These are phyloP conservation scores for Boletellus deceptivus DNA, from an alignment of 1,284 basidiomycete species.

Conservation along the genomic window DNA sequence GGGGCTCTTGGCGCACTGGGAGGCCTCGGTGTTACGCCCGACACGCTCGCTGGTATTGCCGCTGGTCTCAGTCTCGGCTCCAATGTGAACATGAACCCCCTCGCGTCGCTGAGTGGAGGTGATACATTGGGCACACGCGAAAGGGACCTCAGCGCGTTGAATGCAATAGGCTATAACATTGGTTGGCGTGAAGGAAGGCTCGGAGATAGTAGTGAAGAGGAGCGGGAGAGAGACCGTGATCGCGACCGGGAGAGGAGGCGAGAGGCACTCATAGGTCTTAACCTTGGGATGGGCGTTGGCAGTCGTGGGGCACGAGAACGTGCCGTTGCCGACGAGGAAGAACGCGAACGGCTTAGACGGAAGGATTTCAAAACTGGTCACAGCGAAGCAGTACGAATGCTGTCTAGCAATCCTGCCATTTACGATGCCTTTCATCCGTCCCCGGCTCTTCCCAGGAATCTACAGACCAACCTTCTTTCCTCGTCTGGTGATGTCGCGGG, in stretches of 20 bases:
- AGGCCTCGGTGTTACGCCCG: slow-evolving; percentile 35
- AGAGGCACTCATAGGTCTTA: slow-evolving; percentile 42
- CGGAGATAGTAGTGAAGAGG: slow-evolving; percentile 36
- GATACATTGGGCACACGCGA: slow-evolving; percentile 45
- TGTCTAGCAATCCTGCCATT: slow-evolving; percentile 47
- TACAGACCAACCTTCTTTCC: slow-evolving; percentile 23
- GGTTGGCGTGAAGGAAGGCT: slow-evolving; percentile 36
- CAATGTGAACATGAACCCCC: slow-evolving; percentile 25
- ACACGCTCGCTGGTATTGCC: slow-evolving; percentile 30
- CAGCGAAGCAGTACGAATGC: slow-evolving; percentile 36
- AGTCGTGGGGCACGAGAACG: slow-evolving; percentile 57
- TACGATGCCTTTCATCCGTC: slow-evolving; percentile 78
- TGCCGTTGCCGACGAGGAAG: slow-evolving; percentile 61
- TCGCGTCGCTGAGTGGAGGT: slow-evolving; percentile 22
- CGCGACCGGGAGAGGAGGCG: slow-evolving; percentile 41
- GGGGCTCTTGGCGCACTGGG: slow-evolving; percentile 24
- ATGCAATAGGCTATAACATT: slow-evolving; percentile 47
- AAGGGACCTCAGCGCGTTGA: slow-evolving; percentile 45
- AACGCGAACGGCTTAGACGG: slow-evolving; percentile 53
- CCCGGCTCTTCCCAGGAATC: slow-evolving; percentile 35
- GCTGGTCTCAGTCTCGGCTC: slow-evolving; percentile 32
- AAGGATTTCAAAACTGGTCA: slow-evolving; percentile 41
- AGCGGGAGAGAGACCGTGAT: slow-evolving; percentile 36
- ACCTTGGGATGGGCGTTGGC: slow-evolving; percentile 32
- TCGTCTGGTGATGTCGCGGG: slow-evolving; percentile 19